Conservation (phyloP, 1,284 basidiomycete genomes). For the Malassezia psittaci region DNA sequence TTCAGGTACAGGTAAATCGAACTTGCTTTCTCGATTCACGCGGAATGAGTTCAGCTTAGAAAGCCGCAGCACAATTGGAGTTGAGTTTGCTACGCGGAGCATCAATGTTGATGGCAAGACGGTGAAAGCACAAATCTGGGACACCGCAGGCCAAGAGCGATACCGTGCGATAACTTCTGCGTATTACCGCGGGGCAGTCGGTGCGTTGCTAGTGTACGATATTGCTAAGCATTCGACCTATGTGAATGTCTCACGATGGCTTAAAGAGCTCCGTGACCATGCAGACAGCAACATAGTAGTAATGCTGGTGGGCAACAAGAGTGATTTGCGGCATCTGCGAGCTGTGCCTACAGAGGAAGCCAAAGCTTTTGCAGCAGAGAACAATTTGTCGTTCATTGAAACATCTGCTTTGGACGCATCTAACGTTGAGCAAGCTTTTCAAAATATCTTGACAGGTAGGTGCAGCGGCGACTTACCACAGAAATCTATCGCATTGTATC, state of each 20-base stretch:
- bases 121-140: slow-evolving; percentile 99
- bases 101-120: slow-evolving; percentile 92
- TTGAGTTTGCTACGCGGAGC: slow-evolving; percentile 94
- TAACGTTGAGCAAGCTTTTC: slow-evolving; percentile 87
- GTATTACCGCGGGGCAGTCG: slow-evolving; percentile 93
- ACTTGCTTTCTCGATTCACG: slow-evolving; percentile 60
- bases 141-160: slow-evolving; percentile 93
- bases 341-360: slow-evolving; percentile 78
- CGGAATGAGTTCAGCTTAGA: slow-evolving; percentile 98
- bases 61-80: slow-evolving; percentile 87
- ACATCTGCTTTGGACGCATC: slow-evolving; percentile 98
- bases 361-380: slow-evolving; percentile 55
- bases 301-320: slow-evolving; percentile 62
- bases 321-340: slow-evolving; percentile 90
- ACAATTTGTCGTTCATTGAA: slow-evolving; percentile 80
- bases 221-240: slow-evolving; percentile 75
- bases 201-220: slow-evolving; percentile 53
- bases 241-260: slow-evolving; percentile 89
- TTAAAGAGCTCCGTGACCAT: slow-evolving; percentile 79
- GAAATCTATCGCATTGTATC: slow-evolving; percentile 49
- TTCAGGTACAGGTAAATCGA: slow-evolving; percentile 94
- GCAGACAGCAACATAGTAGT: slow-evolving; percentile 52
- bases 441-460: slow-evolving; percentile 85
- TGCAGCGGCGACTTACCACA: slow-evolving; percentile 17
- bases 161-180: slow-evolving; percentile 93